Base-by-base conservation (phyloP, 2,329 filamentous ascomycete species). In the Monosporascus cannonballus region DNA sequence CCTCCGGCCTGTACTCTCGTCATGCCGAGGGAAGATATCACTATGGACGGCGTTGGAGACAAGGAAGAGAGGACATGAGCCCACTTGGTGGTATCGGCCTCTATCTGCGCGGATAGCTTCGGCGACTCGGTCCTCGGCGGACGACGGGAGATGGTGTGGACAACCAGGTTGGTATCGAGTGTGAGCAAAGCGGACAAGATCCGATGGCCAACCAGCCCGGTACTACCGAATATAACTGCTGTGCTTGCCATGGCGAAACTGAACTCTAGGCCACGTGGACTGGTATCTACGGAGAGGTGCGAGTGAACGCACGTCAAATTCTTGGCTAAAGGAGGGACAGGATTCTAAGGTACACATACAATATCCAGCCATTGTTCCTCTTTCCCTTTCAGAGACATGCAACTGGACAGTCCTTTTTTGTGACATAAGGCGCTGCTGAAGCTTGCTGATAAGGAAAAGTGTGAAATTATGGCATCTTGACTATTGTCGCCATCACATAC, bases 21-120 rank as follows among this genome's bases (percentile, higher is more conserved):
- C 2, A 90, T 96, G 53, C 86, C 93, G 1, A 96, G 79, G 1
- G 83, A 83, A 2, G 88, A 91, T 72, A 93, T 84, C 73, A 94
- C 85, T 58, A 87, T 74, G 1, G 75, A 67, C 0, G 88, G 84
- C 0, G 75, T 56, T 0, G 85, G 80, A 0, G 72, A 65, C 46
- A 87, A 71, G 36, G 74, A 70, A 6, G 76, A 65, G 48, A 94
- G 78, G 60, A 79, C 72, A 9, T 75, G 60, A 2, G 82, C 72
- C 92, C 91, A 96, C 65, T 80, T 77, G 7, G 80, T 69, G 1
- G 83, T 84, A 68, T 95, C 88, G 60, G 79, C 59, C 25, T 88
- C 84, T 62, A 87, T 71, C 59, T 88, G 73, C n/a, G 85, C 77
- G 50, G 80, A 76, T 56, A 93, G 80, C 60, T 86, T 87, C n/a